These are phyloP conservation scores for Hypoxylon cercidicola DNA, from an alignment of 495 filamentous ascomycete genomes.

Conservation along the genomic window DNA sequence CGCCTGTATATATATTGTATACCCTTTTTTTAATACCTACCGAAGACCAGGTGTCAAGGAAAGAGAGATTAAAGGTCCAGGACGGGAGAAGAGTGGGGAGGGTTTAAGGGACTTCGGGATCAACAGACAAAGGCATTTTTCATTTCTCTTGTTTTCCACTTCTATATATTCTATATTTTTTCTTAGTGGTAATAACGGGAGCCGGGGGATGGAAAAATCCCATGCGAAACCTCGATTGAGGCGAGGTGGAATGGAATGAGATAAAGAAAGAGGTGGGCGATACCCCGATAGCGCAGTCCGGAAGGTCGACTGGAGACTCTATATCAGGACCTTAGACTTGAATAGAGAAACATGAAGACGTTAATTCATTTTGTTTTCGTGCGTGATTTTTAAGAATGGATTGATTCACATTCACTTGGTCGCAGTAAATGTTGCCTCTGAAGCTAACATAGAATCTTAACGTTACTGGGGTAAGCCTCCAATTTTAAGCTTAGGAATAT, in stretches of 20 bases:
- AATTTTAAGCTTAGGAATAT: no score
- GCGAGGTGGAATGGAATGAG: neutral
- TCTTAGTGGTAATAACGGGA: constrained; percentile 24
- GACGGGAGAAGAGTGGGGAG: constrained; percentile 2
- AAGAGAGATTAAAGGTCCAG: neutral
- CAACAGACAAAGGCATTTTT: neutral
- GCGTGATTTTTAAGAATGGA: constrained; percentile 5
- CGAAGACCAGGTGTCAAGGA: constrained; percentile 17
- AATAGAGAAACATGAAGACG: constrained; percentile 24
- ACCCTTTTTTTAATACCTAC: neutral
- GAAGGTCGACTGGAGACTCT: constrained; percentile 11
- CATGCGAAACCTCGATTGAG: neutral
- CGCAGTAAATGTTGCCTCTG: no score
- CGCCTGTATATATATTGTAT: constrained; percentile 26
- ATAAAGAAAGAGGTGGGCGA: constrained; percentile 21
- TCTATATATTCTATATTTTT: constrained; percentile 22
- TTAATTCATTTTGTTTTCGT: constrained; percentile 9
- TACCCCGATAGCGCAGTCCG: constrained; percentile 39
- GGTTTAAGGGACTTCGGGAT: neutral
- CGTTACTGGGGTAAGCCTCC: no score
- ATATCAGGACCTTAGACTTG: neutral
- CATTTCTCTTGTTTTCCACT: constrained; percentile 17
- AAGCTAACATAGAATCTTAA: no score
- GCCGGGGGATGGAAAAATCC: neutral
- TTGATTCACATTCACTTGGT: constrained; percentile 5